Evolutionary conservation across 345 rosid species (phyloP).

Genomic region (Firmiana major): DNA sequence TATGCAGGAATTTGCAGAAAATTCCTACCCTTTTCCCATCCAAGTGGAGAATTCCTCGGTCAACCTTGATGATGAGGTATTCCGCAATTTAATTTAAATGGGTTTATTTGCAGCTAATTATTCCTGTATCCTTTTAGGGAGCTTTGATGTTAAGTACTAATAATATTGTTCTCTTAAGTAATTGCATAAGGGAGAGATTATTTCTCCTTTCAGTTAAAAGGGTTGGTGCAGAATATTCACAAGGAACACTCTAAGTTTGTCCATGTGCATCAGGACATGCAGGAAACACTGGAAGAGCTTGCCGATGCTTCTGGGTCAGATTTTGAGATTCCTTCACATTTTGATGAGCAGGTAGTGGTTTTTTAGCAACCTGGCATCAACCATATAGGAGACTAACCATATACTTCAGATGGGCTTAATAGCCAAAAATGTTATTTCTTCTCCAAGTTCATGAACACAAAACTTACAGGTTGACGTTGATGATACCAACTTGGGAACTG

Average conservation of each 20-base stretch:
- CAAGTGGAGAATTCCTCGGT: constrained; percentile 30
- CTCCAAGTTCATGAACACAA: background rate
- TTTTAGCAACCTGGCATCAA: constrained; percentile 19
- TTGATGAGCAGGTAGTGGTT: constrained; percentile 44
- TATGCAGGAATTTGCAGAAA: constrained; percentile 31
- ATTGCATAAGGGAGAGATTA: background rate
- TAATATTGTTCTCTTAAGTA: background rate
- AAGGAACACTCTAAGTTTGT: background rate
- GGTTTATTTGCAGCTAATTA: background rate
- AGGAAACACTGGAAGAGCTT: constrained; percentile 44
- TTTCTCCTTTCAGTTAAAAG: background rate
- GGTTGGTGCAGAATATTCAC: background rate
- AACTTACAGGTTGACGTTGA: constrained; percentile 30
- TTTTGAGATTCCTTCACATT: constrained; percentile 45
- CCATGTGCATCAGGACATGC: constrained; percentile 30
- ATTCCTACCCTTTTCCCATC: constrained; percentile 27
- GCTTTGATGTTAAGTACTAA: background rate
- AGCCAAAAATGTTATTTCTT: constrained; percentile 20
- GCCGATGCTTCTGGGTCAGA: constrained; percentile 44
- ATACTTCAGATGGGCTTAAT: constrained; percentile 15
- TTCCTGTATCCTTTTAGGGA: background rate
- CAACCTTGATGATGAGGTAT: constrained; percentile 48
- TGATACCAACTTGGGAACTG: constrained; percentile 21
- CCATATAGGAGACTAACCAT: background rate
- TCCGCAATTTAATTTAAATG: background rate